Evolutionary conservation across 2,329 filamentous ascomycete species (phyloP).

Genomic region (Colletotrichum sp.): DNA sequence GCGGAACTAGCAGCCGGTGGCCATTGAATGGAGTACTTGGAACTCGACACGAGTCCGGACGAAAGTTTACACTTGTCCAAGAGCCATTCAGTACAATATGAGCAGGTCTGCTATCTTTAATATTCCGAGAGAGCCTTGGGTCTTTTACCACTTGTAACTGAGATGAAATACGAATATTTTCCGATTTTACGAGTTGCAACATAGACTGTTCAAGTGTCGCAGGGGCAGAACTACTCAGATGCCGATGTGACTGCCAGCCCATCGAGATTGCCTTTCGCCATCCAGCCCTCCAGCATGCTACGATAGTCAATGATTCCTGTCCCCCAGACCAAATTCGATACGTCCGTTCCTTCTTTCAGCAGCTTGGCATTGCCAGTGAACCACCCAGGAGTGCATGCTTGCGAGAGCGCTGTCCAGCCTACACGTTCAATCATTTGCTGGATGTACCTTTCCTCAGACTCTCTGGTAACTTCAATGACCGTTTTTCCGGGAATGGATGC

Average conservation of each 20-base stretch:
- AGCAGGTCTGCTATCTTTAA: not conserved
- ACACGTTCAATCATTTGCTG: not conserved
- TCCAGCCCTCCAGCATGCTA: not conserved
- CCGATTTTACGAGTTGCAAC: not conserved
- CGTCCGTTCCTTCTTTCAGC: not conserved
- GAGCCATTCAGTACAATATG: not conserved
- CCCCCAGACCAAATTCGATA: not conserved
- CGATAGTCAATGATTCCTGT: not conserved
- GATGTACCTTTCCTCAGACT: not conserved
- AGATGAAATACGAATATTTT: not conserved
- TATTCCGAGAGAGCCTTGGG: not conserved
- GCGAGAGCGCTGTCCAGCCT: not conserved
- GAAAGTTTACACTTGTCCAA: not conserved
- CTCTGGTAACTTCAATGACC: not conserved
- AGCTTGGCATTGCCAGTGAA: not conserved
- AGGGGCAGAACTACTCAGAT: not conserved
- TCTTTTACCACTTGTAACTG: not conserved
- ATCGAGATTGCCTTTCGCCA: not conserved
- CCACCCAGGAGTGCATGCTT: not conserved
- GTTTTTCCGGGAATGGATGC: not conserved
- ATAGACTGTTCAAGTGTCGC: not conserved
- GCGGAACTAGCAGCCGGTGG: not conserved
- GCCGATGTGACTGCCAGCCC: not conserved
- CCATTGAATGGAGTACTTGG: not conserved
- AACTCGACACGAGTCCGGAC: not conserved